Conservation (phyloP, 192 early-diverging fungal genomes). For the Podila epigama region DNA sequence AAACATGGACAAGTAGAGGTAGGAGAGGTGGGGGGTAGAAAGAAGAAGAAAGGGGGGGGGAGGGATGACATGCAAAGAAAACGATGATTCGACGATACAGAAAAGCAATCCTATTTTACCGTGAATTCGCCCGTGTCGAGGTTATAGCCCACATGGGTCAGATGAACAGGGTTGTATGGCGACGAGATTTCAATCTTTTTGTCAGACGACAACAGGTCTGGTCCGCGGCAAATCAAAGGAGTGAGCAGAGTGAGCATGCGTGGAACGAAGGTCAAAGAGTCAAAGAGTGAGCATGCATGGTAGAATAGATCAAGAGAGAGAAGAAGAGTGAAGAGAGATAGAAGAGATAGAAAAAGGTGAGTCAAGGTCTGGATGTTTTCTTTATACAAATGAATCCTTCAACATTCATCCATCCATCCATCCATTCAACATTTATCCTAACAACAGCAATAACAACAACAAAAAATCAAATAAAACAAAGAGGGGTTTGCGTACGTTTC, state of each 20-base stretch:
- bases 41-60: too few relatives aligned
- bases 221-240: background rate
- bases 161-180: constrained; percentile 96
- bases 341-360: background rate
- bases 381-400: background rate
- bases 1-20: too few relatives aligned
- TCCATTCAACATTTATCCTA: background rate
- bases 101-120: too few relatives aligned
- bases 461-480: background rate
- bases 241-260: background rate
- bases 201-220: constrained; percentile 67
- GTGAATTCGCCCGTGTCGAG: constrained; percentile 95
- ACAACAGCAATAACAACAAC: background rate
- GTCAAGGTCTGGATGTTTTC: too few relatives aligned
- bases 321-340: background rate
- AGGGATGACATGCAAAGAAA: too few relatives aligned
- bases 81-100: too few relatives aligned
- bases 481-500: background rate
- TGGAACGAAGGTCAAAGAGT: background rate
- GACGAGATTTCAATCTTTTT: constrained; percentile 90
- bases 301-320: background rate
- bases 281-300: too few relatives aligned
- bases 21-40: too few relatives aligned
- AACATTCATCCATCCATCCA: background rate
- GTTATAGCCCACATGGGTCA: constrained; percentile 98